A percentile compares a stretch with the other conserved stretches of the same genome.
Conservation (phyloP, 306 rosid species). For the Citrullus mucosospermus region DNA sequence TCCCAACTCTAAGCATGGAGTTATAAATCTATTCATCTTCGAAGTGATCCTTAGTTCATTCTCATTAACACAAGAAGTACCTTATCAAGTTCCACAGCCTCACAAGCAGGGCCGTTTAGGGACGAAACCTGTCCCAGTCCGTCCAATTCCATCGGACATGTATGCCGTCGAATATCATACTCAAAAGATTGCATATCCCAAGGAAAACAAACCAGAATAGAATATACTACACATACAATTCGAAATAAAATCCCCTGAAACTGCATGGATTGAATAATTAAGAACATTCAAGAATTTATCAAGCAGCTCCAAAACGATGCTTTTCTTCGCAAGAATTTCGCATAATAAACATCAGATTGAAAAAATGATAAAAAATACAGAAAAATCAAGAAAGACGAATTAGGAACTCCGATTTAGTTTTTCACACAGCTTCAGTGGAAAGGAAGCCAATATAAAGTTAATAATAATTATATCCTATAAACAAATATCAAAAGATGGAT, state of each 20-base stretch:
- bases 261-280: not conserved
- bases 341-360: not conserved
- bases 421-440: not conserved
- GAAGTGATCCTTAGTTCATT: conserved; percentile 1
- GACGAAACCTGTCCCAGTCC: conserved; percentile 7
- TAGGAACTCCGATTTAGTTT: not conserved
- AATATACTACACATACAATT: conserved; percentile 8
- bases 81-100: conserved; percentile 12
- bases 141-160: conserved; percentile 11
- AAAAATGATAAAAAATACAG: not conserved
- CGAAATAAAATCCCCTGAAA: conserved; percentile 14
- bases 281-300: not conserved
- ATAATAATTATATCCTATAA: not conserved
- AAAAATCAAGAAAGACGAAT: not conserved
- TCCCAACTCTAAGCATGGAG: not conserved
- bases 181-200: conserved; percentile 7
- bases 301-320: not conserved
- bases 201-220: not conserved
- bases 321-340: not conserved
- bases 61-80: conserved; percentile 8
- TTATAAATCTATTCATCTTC: not conserved
- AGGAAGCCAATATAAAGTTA: not conserved
- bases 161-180: conserved; percentile 3
- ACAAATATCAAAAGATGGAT: not conserved
- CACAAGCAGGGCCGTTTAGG: not conserved